These are phyloP conservation scores for Cystobasidium slooffiae DNA, from an alignment of 1,284 basidiomycete species.

Conservation along the genomic window DNA sequence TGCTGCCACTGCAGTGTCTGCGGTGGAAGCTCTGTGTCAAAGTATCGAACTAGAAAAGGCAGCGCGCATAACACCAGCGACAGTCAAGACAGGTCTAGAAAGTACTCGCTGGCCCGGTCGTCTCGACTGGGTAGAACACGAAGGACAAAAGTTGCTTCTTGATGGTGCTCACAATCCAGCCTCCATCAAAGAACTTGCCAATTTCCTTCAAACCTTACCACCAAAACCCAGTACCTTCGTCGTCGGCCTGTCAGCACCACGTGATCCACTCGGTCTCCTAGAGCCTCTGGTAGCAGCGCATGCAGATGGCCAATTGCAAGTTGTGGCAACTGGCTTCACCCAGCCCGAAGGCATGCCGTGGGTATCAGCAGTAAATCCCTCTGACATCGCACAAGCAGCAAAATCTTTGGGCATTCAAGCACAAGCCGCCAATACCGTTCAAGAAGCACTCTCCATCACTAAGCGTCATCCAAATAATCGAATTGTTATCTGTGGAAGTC, in stretches of 20 bases:
- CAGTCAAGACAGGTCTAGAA: constrained; percentile 67
- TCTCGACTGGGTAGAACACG: constrained; percentile 69
- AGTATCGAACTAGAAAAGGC: constrained; percentile 53
- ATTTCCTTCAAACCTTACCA: constrained; percentile 68
- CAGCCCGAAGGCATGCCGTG: constrained; percentile 87
- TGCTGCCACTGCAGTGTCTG: constrained; percentile 69
- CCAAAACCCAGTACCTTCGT: constrained; percentile 50
- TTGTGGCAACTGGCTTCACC: constrained; percentile 67
- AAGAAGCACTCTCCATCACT: constrained; percentile 48
- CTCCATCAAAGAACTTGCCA: constrained; percentile 71
- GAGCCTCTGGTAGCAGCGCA: constrained; percentile 59
- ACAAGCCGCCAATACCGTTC: constrained; percentile 43
- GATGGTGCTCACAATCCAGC: constrained; percentile 97
- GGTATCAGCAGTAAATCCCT: constrained; percentile 69
- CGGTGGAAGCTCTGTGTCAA: constrained; percentile 67
- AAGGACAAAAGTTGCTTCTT: constrained; percentile 64
- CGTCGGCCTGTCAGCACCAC: constrained; percentile 46
- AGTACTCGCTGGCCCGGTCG: constrained; percentile 77
- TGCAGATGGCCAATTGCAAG: constrained; percentile 59
- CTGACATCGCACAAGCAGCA: constrained; percentile 62
- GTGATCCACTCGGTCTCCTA: constrained; percentile 65
- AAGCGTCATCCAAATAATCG: constrained; percentile 57
- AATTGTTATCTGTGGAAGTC: constrained; percentile 79
- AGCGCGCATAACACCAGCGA: constrained; percentile 60
- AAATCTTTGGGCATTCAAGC: constrained; percentile 55